Conservation (phyloP, 768 basidiomycete species). For the Termitomyces sp. region DNA sequence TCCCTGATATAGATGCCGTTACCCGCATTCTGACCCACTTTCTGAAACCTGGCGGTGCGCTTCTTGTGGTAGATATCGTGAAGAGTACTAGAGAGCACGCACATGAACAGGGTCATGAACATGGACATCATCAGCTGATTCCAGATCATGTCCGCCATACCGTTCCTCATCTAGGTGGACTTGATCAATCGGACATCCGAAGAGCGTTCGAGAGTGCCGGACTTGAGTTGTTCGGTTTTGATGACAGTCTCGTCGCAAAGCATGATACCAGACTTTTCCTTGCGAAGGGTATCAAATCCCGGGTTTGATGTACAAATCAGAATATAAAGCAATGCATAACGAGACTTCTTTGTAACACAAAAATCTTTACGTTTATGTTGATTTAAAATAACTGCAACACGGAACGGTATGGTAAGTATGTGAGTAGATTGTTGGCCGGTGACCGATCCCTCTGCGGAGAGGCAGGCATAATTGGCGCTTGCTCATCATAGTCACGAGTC, state of each 20-base stretch:
- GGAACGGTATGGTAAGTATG: not conserved
- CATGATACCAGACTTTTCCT: slow-evolving; percentile 44
- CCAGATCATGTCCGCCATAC: slow-evolving; percentile 31
- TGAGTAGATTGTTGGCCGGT: too few species aligned
- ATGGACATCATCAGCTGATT: slow-evolving; percentile 17
- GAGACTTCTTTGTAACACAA: too few species aligned
- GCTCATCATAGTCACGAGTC: too few species aligned
- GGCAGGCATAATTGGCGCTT: too few species aligned
- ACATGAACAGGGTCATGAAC: not conserved
- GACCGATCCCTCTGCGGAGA: too few species aligned
- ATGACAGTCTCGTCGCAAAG: slow-evolving; percentile 24
- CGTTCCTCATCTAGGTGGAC: slow-evolving; percentile 51
- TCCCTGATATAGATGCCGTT: slow-evolving; percentile 41
- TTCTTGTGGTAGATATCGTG: slow-evolving; percentile 51
- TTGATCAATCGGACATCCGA: slow-evolving; percentile 43
- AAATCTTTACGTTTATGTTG: not conserved
- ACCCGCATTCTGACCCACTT: slow-evolving; percentile 49
- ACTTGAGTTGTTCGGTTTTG: slow-evolving; percentile 37
- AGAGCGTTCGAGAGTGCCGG: slow-evolving; percentile 48
- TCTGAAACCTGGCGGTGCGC: slow-evolving; percentile 54
- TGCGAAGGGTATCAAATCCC: slow-evolving; percentile 42
- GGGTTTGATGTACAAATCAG: not conserved
- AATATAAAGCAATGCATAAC: too few species aligned
- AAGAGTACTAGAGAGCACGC: slow-evolving; percentile 7
- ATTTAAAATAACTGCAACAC: not conserved